phyloP scores from a whole-genome alignment of 768 basidiomycete genomes.

The Mycena albidolilacea region DNA sequence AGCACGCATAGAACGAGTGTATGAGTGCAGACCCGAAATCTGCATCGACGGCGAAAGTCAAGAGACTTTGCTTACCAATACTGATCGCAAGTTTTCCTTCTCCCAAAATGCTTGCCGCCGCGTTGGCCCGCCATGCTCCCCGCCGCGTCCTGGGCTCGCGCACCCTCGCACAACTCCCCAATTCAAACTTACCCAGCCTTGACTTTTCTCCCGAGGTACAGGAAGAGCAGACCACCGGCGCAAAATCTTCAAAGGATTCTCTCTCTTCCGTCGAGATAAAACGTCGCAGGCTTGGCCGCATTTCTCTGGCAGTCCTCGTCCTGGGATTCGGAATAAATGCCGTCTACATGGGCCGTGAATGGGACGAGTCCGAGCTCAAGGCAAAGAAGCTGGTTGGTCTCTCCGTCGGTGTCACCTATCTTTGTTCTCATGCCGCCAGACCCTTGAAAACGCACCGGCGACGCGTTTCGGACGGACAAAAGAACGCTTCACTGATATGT shows the following conservation, averaged over 20 bases:
- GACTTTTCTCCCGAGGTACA: constrained; percentile 71
- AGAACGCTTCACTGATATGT: constrained; percentile 73
- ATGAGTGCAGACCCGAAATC: constrained; percentile 60
- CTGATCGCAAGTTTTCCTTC: not conserved
- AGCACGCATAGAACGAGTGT: constrained; percentile 51
- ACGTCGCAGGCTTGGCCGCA: constrained; percentile 69
- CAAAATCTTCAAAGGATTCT: constrained; percentile 82
- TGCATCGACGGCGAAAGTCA: constrained; percentile 42
- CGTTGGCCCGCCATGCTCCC: constrained; percentile 33
- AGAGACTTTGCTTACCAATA: not conserved
- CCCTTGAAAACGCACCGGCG: constrained; percentile 69
- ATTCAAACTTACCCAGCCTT: constrained; percentile 62
- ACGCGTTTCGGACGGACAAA: constrained; percentile 77
- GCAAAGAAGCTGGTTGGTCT: constrained; percentile 71
- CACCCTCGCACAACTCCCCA: constrained; percentile 27
- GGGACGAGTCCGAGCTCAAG: constrained; percentile 81
- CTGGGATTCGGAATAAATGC: constrained; percentile 71
- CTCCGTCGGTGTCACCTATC: constrained; percentile 1
- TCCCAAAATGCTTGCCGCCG: constrained; percentile 31
- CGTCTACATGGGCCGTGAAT: constrained; percentile 83
- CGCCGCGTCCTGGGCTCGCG: constrained; percentile 31
- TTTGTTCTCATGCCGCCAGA: constrained; percentile 53
- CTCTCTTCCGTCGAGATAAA: constrained; percentile 85
- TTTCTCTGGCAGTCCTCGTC: constrained; percentile 67
- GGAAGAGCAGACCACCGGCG: constrained; percentile 73